Evolutionary conservation across 2,329 filamentous ascomycete genomes (phyloP).

Genomic region (Pseudogymnoascus sp.): DNA sequence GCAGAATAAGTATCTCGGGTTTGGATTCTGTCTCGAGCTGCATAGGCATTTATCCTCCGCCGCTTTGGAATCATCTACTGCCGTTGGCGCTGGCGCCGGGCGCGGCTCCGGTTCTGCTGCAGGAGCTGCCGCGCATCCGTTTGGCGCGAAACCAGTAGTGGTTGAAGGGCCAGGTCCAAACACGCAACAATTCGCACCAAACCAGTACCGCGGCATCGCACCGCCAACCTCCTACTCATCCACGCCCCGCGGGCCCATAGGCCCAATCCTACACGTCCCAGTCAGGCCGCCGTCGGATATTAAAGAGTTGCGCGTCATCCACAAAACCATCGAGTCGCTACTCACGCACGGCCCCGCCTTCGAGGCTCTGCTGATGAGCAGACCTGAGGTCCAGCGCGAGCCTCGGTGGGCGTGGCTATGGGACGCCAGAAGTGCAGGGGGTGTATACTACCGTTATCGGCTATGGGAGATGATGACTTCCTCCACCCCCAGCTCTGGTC

Average conservation of each 20-base stretch:
- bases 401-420: constrained; percentile 94
- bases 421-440: constrained; percentile 70
- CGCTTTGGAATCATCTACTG: constrained; percentile 43
- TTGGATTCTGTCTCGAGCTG: constrained; percentile 71
- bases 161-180: constrained; percentile 36
- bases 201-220: constrained; percentile 58
- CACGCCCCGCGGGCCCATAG: constrained; percentile 26
- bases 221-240: constrained; percentile 64
- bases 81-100: constrained; percentile 17
- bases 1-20: constrained; percentile 78
- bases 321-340: constrained; percentile 75
- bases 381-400: constrained; percentile 72
- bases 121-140: constrained; percentile 51
- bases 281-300: constrained; percentile 71
- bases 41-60: constrained; percentile 76
- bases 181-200: constrained; percentile 30
- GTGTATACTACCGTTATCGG: constrained; percentile 87
- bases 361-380: constrained; percentile 84
- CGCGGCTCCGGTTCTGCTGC: constrained; percentile 25
- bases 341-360: constrained; percentile 77
- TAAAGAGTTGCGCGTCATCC: constrained; percentile 71
- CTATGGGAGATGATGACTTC: constrained; percentile 80
- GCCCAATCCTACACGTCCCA: constrained; percentile 52
- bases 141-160: constrained; percentile 62
- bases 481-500: constrained; percentile 40